phyloP scores from a whole-genome alignment of 257 asterid species.

The Nicotiana otophora region DNA sequence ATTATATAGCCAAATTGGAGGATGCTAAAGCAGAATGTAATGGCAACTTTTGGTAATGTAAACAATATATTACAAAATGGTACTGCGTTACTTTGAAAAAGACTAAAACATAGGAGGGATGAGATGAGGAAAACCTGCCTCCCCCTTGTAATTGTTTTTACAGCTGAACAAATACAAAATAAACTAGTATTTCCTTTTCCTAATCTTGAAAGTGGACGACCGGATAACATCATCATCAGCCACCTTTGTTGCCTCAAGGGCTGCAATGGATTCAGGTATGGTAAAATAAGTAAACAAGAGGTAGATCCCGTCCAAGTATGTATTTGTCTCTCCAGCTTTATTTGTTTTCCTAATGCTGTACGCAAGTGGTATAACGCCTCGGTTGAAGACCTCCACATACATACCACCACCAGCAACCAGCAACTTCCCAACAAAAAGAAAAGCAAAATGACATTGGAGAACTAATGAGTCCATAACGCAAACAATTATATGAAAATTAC shows the following conservation, averaged over 20 bases:
- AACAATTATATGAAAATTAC: too few species aligned
- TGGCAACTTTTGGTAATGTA: not conserved
- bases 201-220: conserved; percentile 69
- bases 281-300: conserved; percentile 90
- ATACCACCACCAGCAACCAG: conserved; percentile 93
- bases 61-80: not conserved
- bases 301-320: conserved; percentile 87
- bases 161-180: conserved; percentile 4
- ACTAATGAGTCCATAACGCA: not conserved
- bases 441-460: not conserved
- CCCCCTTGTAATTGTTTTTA: conserved; percentile 6
- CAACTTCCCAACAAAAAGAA: conserved; percentile 40
- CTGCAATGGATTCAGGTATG: conserved; percentile 60
- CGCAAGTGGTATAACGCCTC: conserved; percentile 93
- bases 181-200: conserved; percentile 56
- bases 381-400: conserved; percentile 93
- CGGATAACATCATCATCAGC: conserved; percentile 75
- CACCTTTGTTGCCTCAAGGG: conserved; percentile 42
- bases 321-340: conserved; percentile 87
- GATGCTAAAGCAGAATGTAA: not conserved
- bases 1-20: not conserved
- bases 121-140: conserved; percentile 6
- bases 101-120: not conserved
- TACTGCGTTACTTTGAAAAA: not conserved
- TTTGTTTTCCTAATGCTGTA: conserved; percentile 75